phyloP scores from a whole-genome alignment of 768 basidiomycete species.

The Psilocybe cubensis region DNA sequence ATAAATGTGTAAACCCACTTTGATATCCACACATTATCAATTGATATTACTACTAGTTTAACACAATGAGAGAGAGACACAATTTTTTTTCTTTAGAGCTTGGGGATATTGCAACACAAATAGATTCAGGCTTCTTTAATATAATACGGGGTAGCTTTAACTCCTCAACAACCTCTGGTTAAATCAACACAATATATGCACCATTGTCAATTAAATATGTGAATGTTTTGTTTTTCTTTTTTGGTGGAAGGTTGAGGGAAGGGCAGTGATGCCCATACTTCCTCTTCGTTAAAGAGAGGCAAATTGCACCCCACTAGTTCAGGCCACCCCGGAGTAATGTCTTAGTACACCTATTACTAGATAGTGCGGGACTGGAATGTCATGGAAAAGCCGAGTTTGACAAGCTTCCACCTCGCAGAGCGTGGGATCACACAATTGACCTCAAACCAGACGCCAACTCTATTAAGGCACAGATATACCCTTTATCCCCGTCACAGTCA shows the following conservation, averaged over 20 bases:
- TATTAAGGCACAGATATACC: background rate
- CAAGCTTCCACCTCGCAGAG: slow-evolving; percentile 12
- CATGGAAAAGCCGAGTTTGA: slow-evolving; percentile 16
- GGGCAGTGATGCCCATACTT: too few species aligned
- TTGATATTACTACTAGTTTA: slow-evolving; percentile 18
- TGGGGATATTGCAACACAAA: slow-evolving; percentile 8
- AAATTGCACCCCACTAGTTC: too few species aligned
- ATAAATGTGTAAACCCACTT: slow-evolving; percentile 23
- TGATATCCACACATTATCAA: slow-evolving; percentile 18
- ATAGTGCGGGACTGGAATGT: too few species aligned
- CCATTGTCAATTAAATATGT: slow-evolving; percentile 6
- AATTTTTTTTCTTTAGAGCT: background rate
- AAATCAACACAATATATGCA: slow-evolving; percentile 30
- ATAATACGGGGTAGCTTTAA: slow-evolving; percentile 6
- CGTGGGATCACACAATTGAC: slow-evolving; percentile 39
- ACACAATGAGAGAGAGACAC: slow-evolving; percentile 16
- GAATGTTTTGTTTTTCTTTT: too few species aligned
- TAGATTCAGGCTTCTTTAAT: background rate
- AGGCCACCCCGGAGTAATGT: too few species aligned
- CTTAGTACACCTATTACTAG: too few species aligned
- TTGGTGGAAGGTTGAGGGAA: too few species aligned
- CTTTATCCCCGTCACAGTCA: background rate
- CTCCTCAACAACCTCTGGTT: slow-evolving; percentile 19
- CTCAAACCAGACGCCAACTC: slow-evolving; percentile 25
- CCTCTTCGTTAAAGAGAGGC: too few species aligned